Evolutionary conservation across 75 land plant genomes (phyloP).

Genomic region (Selaginella moellendorffii): DNA sequence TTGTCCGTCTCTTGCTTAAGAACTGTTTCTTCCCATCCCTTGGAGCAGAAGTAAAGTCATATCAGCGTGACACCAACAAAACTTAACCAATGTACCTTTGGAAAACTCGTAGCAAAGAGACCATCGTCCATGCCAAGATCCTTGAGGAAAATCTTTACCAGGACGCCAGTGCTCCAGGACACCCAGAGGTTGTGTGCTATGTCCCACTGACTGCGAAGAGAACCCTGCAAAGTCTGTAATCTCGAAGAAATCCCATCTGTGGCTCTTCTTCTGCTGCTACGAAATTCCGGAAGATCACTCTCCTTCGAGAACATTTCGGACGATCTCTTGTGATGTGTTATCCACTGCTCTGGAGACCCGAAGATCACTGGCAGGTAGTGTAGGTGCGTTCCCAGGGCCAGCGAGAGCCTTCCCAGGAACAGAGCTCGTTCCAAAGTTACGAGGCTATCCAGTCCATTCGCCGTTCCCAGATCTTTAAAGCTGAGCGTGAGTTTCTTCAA

Average conservation of each 20-base stretch:
- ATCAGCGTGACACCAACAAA: not conserved
- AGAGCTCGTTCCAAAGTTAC: conserved; percentile 67
- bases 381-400: conserved; percentile 62
- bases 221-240: not conserved
- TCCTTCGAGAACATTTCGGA: not conserved
- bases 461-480: conserved; percentile 3
- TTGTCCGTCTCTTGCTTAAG: conserved; percentile 49
- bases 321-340: conserved; percentile 13
- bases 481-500: conserved; percentile 31
- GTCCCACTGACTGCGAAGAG: not conserved
- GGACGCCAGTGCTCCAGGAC: conserved; percentile 58
- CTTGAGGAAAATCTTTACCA: conserved; percentile 35
- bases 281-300: not conserved
- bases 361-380: conserved; percentile 52
- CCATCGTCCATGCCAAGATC: conserved; percentile 63
- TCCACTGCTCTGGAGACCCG: conserved; percentile 65
- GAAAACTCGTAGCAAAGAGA: conserved; percentile 40
- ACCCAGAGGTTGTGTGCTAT: conserved; percentile 80
- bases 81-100: conserved; percentile 33
- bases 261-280: not conserved
- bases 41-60: conserved; percentile 6
- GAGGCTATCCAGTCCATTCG: not conserved
- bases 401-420: conserved; percentile 56
- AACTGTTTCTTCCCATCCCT: conserved; percentile 97
- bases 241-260: not conserved